A percentile compares a stretch with the other conserved stretches of the same genome.
Conservation (phyloP, 2,329 filamentous ascomycete species). For the Fusarium protoensiforme region DNA sequence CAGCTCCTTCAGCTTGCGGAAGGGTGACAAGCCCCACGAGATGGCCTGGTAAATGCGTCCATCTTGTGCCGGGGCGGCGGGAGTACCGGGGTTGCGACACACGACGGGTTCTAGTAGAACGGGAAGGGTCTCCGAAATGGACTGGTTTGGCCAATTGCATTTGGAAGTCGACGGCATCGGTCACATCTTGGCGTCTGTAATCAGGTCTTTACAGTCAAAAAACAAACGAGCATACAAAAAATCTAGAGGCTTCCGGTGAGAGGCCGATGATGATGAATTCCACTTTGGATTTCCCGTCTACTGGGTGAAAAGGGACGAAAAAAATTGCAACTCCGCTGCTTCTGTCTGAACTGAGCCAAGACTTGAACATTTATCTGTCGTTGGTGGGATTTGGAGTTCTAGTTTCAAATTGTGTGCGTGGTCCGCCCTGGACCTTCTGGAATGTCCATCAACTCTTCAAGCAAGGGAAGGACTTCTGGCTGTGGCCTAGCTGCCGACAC, state of each 20-base stretch:
- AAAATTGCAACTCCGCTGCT: slow-evolving; percentile 23
- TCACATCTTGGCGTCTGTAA: slow-evolving; percentile 75
- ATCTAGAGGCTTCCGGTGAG: slow-evolving; percentile 49
- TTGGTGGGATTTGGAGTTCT: slow-evolving; percentile 20
- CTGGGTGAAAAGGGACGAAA: slow-evolving; percentile 26
- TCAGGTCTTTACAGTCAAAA: slow-evolving; percentile 72
- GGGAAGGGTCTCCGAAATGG: slow-evolving; percentile 59
- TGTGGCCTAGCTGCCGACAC: slow-evolving; percentile 1
- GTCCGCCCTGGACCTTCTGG: background rate
- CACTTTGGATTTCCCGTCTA: slow-evolving; percentile 36
- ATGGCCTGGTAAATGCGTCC: slow-evolving; percentile 90
- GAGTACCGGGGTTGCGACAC: slow-evolving; percentile 47
- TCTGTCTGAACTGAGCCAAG: slow-evolving; percentile 19
- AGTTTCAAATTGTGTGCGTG: slow-evolving; percentile 23
- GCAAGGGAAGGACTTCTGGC: background rate
- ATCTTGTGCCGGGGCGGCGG: slow-evolving; percentile 43
- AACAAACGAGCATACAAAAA: slow-evolving; percentile 57
- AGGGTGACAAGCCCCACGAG: slow-evolving; percentile 99
- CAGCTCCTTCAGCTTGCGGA: slow-evolving; percentile 97
- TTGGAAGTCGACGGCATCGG: slow-evolving; percentile 73
- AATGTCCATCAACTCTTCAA: background rate
- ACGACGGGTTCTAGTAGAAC: slow-evolving; percentile 56
- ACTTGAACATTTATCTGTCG: slow-evolving; percentile 28
- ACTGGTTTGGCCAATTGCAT: slow-evolving; percentile 73
- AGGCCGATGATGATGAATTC: slow-evolving; percentile 47